Conservation (phyloP, 495 filamentous ascomycete species). For the Recurvomyces mirabilis region DNA sequence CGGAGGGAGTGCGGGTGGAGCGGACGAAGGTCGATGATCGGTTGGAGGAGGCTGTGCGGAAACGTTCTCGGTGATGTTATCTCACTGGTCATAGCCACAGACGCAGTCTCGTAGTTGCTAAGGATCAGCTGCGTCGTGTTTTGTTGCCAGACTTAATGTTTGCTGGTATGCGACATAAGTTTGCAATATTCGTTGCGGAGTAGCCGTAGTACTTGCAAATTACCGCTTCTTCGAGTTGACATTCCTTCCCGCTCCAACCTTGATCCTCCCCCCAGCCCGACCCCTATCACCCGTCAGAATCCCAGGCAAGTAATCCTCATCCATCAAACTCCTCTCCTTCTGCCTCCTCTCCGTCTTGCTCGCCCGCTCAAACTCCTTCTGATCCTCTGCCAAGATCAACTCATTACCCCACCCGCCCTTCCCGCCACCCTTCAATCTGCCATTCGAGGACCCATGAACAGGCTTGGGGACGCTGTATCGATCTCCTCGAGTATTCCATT, state of each 20-base stretch:
- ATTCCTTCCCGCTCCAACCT: constrained; percentile 75
- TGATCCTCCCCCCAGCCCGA: constrained; percentile 50
- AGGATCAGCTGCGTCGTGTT: too few relatives aligned
- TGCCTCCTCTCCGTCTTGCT: constrained; percentile 49
- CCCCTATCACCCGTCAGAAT: constrained; percentile 73
- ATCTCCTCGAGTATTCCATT: constrained; percentile 89
- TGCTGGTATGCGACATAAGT: too few relatives aligned
- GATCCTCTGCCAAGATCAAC: constrained; percentile 83
- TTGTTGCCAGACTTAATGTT: too few relatives aligned
- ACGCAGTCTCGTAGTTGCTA: too few relatives aligned
- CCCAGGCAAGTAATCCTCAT: constrained; percentile 79
- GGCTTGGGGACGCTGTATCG: constrained; percentile 86
- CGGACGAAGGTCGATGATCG: too few relatives aligned
- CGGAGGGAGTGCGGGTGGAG: too few relatives aligned
- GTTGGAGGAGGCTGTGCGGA: too few relatives aligned
- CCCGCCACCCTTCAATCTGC: constrained; percentile 57
- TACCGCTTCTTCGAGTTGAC: constrained; percentile 71
- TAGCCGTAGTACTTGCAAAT: too few relatives aligned
- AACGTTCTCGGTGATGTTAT: too few relatives aligned
- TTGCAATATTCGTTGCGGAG: too few relatives aligned
- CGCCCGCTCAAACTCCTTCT: constrained; percentile 77
- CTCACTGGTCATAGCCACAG: too few relatives aligned
- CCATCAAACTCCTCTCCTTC: constrained; percentile 78
- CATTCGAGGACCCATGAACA: constrained; percentile 64
- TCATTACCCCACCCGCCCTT: constrained; percentile 76